Percentiles rank a stretch among this genome's conserved stretches.
Conservation (phyloP, 225 moss, liverwort and hornwort genomes). For the Ulota crispa region DNA sequence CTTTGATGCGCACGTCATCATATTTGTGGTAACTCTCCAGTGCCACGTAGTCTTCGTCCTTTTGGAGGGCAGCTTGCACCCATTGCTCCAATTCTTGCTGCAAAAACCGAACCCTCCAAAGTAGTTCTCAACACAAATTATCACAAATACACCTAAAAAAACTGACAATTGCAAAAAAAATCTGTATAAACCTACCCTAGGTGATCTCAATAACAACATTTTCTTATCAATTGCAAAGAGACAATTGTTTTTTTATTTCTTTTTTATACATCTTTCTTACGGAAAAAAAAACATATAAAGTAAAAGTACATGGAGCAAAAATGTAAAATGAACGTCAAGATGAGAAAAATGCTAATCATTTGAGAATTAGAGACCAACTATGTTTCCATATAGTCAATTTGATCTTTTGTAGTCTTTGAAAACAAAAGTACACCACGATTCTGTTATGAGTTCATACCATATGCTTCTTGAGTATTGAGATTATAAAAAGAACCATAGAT, state of each 20-base stretch:
- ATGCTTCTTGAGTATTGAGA: neutral
- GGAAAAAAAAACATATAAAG: too few species aligned
- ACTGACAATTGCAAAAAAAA: too few species aligned
- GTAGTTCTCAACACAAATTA: neutral
- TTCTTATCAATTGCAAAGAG: too few species aligned
- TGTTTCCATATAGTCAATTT: neutral
- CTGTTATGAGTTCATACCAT: neutral
- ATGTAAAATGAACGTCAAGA: too few species aligned
- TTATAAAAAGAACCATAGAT: neutral
- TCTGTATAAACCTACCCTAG: too few species aligned
- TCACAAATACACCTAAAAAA: too few species aligned
- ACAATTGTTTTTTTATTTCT: too few species aligned
- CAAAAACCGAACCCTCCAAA: neutral
- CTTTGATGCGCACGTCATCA: slow-evolving; percentile 66
- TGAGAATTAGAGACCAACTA: too few species aligned
- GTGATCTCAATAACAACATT: too few species aligned
- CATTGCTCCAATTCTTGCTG: slow-evolving; percentile 78
- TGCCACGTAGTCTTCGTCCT: slow-evolving; percentile 78
- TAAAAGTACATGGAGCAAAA: too few species aligned
- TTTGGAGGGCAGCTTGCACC: slow-evolving; percentile 76
- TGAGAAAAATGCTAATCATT: too few species aligned
- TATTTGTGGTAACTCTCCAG: slow-evolving; percentile 78
- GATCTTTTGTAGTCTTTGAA: neutral
- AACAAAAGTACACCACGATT: neutral
- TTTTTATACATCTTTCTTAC: too few species aligned